Percentiles rank a stretch among this genome's conserved stretches.
Evolutionary conservation across 495 filamentous ascomycete genomes (phyloP).

Genomic region (Penicillium angulare): DNA sequence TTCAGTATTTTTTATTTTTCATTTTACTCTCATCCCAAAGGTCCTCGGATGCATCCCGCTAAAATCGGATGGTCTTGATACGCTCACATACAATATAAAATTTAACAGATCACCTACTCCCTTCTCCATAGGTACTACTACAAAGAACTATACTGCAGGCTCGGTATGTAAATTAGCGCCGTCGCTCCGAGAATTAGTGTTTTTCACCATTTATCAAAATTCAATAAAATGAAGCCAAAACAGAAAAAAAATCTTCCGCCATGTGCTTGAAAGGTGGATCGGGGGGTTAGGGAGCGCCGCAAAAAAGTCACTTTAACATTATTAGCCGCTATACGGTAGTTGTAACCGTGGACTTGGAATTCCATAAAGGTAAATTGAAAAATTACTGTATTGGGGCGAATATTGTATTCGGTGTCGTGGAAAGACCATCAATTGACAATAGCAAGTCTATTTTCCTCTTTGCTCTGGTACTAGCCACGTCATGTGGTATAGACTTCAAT

Average conservation of each 20-base stretch:
- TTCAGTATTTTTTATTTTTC: neutral
- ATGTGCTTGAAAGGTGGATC: neutral
- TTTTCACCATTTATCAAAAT: too few species aligned
- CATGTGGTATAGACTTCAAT: too few species aligned
- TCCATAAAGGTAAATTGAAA: conserved; percentile 6
- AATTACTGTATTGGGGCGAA: neutral
- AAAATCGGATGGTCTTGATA: neutral
- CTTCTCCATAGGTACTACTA: neutral
- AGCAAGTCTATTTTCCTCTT: too few species aligned
- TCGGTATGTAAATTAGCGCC: too few species aligned
- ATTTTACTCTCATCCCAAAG: conserved; percentile 3
- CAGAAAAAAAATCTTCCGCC: neutral
- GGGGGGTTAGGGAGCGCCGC: conserved; percentile 1
- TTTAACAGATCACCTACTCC: too few species aligned
- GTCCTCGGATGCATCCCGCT: conserved; percentile 19
- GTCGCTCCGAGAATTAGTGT: too few species aligned
- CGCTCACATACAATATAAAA: too few species aligned
- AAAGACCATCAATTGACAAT: too few species aligned
- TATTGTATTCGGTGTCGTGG: too few species aligned
- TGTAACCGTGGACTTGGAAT: conserved; percentile 16
- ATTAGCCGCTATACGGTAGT: conserved; percentile 1
- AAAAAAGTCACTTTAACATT: neutral
- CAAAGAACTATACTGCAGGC: too few species aligned
- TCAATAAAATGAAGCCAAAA: too few species aligned
- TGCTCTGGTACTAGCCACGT: too few species aligned